Evolutionary conservation across 2,329 filamentous ascomycete genomes (phyloP).

Genomic region (Beauveria sp.): DNA sequence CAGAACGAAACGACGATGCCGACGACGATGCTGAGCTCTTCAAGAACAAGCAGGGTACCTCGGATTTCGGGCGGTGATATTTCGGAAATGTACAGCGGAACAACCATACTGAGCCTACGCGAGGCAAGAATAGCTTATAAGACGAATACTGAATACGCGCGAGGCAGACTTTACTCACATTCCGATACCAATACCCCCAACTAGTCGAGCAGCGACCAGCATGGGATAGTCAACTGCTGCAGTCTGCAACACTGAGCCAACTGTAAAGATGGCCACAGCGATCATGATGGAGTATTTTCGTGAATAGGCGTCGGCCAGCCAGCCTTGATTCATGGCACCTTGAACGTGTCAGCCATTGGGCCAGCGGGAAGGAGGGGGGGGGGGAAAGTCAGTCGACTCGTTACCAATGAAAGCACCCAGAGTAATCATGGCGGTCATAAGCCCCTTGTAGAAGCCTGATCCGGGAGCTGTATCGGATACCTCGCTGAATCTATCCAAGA

Average conservation of each 20-base stretch:
- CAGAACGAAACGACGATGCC: constrained; percentile 25
- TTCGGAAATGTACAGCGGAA: constrained; percentile 38
- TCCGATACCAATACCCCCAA: constrained; percentile 33
- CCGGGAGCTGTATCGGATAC: constrained; percentile 24
- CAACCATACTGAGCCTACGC: not conserved
- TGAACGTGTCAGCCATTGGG: not conserved
- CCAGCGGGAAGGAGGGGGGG: not conserved
- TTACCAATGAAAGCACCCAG: not conserved
- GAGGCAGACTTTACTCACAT: constrained; percentile 14
- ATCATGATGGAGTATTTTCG: not conserved
- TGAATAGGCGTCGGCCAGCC: not conserved
- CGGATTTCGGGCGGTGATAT: constrained; percentile 41
- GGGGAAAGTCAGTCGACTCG: not conserved
- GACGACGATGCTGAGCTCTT: constrained; percentile 27
- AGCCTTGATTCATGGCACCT: not conserved
- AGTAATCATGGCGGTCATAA: not conserved
- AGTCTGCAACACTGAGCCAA: constrained; percentile 37
- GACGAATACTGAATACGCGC: not conserved
- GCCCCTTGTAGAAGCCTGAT: not conserved
- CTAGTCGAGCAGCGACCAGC: constrained; percentile 32
- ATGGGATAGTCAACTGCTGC: constrained; percentile 32
- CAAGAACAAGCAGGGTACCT: constrained; percentile 36
- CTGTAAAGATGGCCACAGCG: constrained; percentile 17
- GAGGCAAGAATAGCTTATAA: not conserved
- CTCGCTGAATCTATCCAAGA: constrained; percentile 25